Evolutionary conservation across 306 rosid species (phyloP), one percentile per base, ranked within the genome.

Genomic region (Acacia crassicarpa): DNA sequence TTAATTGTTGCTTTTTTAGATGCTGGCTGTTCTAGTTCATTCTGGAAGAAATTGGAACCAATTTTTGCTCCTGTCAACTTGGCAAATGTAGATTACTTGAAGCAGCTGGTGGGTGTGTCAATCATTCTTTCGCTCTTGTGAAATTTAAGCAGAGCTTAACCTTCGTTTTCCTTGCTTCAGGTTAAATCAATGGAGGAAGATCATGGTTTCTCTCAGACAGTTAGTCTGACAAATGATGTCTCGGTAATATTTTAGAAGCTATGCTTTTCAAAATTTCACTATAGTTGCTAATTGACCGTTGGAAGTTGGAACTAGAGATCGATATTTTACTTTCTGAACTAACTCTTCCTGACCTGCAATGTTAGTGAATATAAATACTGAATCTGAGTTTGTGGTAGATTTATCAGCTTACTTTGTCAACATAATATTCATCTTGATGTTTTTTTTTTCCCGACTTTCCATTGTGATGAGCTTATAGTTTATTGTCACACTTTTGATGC

Each of bases 41-140:
- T 93, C 84, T 94, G 98, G 98, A 89, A 90, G 94, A 86, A 90
- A 81, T 62, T 88, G 90, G 97, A 94, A 81, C 88, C 86, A 58
- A 38, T 82, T 76, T 90, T 93, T 86, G 87, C 90, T 81, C 76
- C 93, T 80, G 84, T 90, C 74, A 83, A 83, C 87, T 81, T 83
- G 75, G 91, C 83, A 72, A 89, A 78, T 75, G 80, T 75, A 75
- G 85, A 87, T 74, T 85, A 67, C 84, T 83, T 89, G 89, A 93
- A 91, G 90, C 91, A 91, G 82, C 91, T 82, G 97, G 98, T 93
- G 44, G 72, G 80, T 82, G 62, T 80, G 75, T 78, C 69, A 11
- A 17, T 72, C 76, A n/a, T 75, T 62, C 22, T 20, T 77, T 23
- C 74, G n/a, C 74, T 81, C 58, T 69, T 66, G 41, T 81, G 79